A percentile compares a stretch with the other conserved stretches of the same genome.
Conservation (phyloP, 2,329 filamentous ascomycete genomes). For the Akanthomyces lecanii region DNA sequence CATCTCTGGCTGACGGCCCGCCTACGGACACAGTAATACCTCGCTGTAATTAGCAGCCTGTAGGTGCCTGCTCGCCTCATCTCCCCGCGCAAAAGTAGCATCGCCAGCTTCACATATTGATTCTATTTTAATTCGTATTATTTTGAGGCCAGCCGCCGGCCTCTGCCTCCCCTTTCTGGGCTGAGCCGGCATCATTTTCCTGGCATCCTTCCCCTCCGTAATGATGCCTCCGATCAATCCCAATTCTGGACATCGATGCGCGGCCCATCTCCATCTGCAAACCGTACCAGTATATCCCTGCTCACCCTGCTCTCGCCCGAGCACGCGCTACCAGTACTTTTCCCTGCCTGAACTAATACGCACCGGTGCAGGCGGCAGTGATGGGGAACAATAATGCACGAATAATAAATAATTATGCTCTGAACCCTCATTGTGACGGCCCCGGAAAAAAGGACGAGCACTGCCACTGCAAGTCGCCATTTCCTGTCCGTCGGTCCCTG, state of each 20-base stretch:
- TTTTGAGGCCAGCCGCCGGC: too few species aligned
- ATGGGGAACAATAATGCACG: neutral
- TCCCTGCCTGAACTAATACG: too few species aligned
- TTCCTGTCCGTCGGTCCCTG: neutral
- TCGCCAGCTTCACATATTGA: too few species aligned
- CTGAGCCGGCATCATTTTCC: neutral
- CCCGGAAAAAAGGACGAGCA: neutral
- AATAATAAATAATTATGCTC: neutral
- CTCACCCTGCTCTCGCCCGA: neutral
- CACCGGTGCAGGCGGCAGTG: too few species aligned
- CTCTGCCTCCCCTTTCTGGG: too few species aligned
- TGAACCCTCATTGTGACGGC: neutral
- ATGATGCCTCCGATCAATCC: slow-evolving; percentile 10
- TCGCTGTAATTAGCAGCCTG: too few species aligned
- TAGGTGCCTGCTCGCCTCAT: too few species aligned
- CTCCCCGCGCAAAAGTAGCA: too few species aligned
- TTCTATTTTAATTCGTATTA: too few species aligned
- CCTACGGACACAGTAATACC: too few species aligned
- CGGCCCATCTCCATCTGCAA: neutral
- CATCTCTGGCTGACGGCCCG: too few species aligned
- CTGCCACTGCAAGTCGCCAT: slow-evolving; percentile 8
- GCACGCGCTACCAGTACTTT: too few species aligned
- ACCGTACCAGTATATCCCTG: neutral
- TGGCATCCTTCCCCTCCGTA: neutral
- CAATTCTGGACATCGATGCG: slow-evolving; percentile 4